Percentiles rank a stretch among this genome's conserved stretches.
phyloP scores from a whole-genome alignment of 1,284 basidiomycete species.

The Ceratobasidium sp. region DNA sequence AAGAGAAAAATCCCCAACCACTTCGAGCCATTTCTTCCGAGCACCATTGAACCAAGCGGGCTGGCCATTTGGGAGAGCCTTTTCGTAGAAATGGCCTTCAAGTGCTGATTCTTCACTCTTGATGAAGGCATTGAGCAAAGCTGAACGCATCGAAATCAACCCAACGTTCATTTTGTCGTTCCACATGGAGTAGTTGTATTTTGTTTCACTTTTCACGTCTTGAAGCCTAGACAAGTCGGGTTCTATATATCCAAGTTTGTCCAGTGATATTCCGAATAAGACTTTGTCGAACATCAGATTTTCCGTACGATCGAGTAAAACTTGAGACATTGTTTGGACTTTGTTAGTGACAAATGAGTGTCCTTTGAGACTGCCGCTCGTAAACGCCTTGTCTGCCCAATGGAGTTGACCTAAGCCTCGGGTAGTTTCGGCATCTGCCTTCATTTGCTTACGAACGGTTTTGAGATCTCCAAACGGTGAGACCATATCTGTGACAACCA shows the following conservation, averaged over 20 bases:
- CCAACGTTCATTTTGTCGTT: not conserved
- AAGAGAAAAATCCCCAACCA: not conserved
- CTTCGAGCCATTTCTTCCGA: not conserved
- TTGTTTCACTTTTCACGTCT: not conserved
- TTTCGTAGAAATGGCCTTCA: not conserved
- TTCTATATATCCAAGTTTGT: not conserved
- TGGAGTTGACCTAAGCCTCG: not conserved
- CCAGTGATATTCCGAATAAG: not conserved
- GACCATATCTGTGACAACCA: not conserved
- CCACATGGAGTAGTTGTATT: not conserved
- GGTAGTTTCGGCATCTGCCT: too few relatives aligned
- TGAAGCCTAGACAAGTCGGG: not conserved
- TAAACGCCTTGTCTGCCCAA: not conserved
- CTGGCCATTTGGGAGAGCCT: not conserved
- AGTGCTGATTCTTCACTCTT: not conserved
- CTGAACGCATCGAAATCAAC: not conserved
- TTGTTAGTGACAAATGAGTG: not conserved
- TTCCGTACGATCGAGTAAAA: not conserved
- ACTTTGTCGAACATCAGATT: not conserved
- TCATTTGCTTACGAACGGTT: not conserved
- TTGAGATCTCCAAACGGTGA: slow-evolving; percentile 3
- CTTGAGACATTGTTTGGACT: not conserved
- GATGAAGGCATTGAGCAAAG: not conserved
- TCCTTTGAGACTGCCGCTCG: not conserved
- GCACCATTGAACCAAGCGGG: not conserved